Base-by-base conservation (phyloP, 2,329 filamentous ascomycete genomes). In the Fusarium proliferatum region DNA sequence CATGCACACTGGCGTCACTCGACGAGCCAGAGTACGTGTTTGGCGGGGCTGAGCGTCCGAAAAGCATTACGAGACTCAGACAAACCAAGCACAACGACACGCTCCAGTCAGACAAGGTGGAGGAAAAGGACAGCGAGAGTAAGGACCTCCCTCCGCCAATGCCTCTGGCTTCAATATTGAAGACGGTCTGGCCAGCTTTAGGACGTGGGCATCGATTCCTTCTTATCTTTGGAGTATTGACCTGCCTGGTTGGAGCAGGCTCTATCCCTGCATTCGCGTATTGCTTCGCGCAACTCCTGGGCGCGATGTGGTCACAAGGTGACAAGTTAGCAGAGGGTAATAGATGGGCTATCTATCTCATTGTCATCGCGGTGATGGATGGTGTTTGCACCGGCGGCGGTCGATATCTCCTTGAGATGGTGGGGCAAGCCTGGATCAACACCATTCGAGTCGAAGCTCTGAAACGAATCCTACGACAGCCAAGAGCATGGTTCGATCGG, bases 381-480 rank as follows among this genome's bases (percentile, higher is more conserved):
- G 92, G 90, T 0, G 48, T 89, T 3, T 86, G 91, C 19, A 90
- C 88, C 0, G 96, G 92, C 45, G 79, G 87, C 1, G 90, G 91
- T 67, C 90, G 93, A 42, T 95, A 92, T 78, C 82, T 93, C 13
- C 86, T 97, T 10, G 94, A 97, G 72, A 84, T 85, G 33, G 89
- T 87, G 17, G 93, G 90, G 3, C 93, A 97, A 78, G 80, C 87
- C 2, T 98, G 96, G 96, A 87, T 95, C 19, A 91, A 96, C 76
- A 82, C 83, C 1, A 85, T 97, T 15, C 92, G 95, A 4, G 84
- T 86, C 4, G 87, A 91, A 79, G 92, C 93, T 0, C 85, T 97
- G 72, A 86, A 86, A 55, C 87, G 88, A 3, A 90, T 97, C 21
- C 85, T 98, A 2, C 86, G 88, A 43, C 96, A 98, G 78, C 92